phyloP scores from a whole-genome alignment of 306 rosid species.

The Hylodesmum podocarpum region DNA sequence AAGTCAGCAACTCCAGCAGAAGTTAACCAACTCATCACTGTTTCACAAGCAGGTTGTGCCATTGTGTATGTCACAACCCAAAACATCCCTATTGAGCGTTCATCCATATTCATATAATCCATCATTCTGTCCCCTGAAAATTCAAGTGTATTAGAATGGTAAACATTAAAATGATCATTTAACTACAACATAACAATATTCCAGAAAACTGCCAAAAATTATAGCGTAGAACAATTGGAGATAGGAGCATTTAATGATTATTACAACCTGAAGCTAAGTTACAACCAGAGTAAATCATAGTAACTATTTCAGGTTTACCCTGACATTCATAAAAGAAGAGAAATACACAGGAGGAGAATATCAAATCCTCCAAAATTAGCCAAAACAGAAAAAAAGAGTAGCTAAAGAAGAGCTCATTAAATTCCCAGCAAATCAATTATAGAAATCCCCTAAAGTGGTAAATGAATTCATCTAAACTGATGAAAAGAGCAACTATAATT shows the following conservation, averaged over 20 bases:
- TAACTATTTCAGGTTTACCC: too few species aligned
- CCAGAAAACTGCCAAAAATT: background rate
- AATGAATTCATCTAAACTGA: too few species aligned
- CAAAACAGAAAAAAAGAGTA: too few species aligned
- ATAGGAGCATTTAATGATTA: background rate
- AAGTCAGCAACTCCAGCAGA: conserved; percentile 74
- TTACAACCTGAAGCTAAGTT: too few species aligned
- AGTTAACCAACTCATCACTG: conserved; percentile 79
- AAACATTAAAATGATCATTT: background rate
- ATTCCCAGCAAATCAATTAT: too few species aligned
- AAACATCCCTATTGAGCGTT: conserved; percentile 96
- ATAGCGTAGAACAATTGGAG: background rate
- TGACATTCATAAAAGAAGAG: too few species aligned
- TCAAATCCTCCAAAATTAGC: too few species aligned
- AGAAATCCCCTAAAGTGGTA: too few species aligned
- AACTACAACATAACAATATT: background rate
- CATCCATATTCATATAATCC: conserved; percentile 99
- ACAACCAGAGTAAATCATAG: too few species aligned
- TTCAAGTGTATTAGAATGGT: conserved; percentile 16
- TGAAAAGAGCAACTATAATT: too few species aligned
- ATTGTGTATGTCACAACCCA: conserved; percentile 99
- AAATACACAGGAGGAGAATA: too few species aligned
- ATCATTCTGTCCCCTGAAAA: conserved; percentile 82
- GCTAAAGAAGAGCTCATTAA: too few species aligned
- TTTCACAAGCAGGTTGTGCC: conserved; percentile 98